These are phyloP conservation scores for Cryphonectria carpinicola DNA, from an alignment of 2,329 filamentous ascomycete species.

Conservation along the genomic window DNA sequence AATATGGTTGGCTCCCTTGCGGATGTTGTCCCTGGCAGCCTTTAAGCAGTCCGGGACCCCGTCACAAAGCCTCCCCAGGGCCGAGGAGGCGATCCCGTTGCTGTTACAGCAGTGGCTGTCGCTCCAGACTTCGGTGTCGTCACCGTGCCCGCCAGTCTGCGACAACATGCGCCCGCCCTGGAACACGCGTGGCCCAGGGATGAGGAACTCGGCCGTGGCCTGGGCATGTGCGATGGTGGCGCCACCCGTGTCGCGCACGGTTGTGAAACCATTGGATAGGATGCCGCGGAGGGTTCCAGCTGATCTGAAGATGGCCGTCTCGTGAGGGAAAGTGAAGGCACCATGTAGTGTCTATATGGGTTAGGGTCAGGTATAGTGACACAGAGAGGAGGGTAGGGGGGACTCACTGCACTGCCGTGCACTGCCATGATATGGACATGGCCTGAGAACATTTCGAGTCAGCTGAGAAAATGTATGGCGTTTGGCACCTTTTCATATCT, in stretches of 20 bases:
- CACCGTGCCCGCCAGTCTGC: constrained; percentile 63
- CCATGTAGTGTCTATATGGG: no score
- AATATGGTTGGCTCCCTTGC: constrained; percentile 62
- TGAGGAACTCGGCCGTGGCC: constrained; percentile 54
- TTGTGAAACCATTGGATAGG: constrained; percentile 52
- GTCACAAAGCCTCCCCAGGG: constrained; percentile 52
- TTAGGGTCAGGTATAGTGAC: no score
- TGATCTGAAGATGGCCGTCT: no score
- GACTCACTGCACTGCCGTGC: no score
- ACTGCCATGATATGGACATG: no score
- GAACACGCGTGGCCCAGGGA: constrained; percentile 59
- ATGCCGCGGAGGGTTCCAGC: not conserved
- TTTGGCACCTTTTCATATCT: no score
- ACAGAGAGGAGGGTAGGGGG: no score
- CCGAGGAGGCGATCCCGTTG: constrained; percentile 31
- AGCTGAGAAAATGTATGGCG: no score
- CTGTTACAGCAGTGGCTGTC: constrained; percentile 50
- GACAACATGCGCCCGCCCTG: constrained; percentile 57
- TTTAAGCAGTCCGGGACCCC: constrained; percentile 59
- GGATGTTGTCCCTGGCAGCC: constrained; percentile 56
- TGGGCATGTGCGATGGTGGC: constrained; percentile 58
- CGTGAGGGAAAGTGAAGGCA: no score
- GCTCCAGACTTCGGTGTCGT: constrained; percentile 41
- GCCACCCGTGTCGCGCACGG: constrained; percentile 61
- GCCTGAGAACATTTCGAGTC: no score